Conservation (phyloP, 148 eudicot genomes). For the Rhododendron vialii region DNA sequence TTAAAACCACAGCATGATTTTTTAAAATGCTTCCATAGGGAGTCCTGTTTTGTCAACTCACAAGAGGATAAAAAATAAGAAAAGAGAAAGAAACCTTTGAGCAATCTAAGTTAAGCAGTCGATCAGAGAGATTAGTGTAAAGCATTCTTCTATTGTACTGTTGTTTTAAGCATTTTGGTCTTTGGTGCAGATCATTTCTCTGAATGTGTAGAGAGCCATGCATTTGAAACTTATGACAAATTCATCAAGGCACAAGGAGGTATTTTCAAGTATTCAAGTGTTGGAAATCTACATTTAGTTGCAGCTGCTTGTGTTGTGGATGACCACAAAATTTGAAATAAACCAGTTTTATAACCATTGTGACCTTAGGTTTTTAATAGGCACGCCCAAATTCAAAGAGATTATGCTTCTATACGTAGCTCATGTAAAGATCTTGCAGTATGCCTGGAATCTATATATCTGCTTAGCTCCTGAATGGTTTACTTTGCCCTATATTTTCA, state of each 20-base stretch:
- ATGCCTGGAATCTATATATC: neutral
- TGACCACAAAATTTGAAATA: neutral
- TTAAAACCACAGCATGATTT: neutral
- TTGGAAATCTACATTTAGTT: neutral
- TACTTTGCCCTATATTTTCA: neutral
- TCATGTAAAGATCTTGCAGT: neutral
- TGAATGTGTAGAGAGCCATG: slow-evolving; percentile 92
- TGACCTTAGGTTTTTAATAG: neutral
- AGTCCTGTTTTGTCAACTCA: neutral
- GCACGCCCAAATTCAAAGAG: neutral
- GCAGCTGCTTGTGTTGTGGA: neutral
- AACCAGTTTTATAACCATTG: neutral
- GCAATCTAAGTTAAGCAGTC: neutral
- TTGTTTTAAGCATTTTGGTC: slow-evolving; percentile 3
- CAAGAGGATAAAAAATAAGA: neutral
- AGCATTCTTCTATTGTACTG: slow-evolving; percentile 7
- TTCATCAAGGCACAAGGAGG: slow-evolving; percentile 83
- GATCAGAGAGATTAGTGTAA: neutral
- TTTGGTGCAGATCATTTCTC: slow-evolving; percentile 92
- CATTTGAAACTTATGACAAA: slow-evolving; percentile 93
- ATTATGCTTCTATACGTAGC: neutral
- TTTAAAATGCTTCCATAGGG: neutral
- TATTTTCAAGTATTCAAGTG: slow-evolving; percentile 20
- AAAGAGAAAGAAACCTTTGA: neutral
- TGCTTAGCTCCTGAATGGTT: neutral